phyloP scores from a whole-genome alignment of 1,284 basidiomycete genomes.

The Inonotus obliquus region DNA sequence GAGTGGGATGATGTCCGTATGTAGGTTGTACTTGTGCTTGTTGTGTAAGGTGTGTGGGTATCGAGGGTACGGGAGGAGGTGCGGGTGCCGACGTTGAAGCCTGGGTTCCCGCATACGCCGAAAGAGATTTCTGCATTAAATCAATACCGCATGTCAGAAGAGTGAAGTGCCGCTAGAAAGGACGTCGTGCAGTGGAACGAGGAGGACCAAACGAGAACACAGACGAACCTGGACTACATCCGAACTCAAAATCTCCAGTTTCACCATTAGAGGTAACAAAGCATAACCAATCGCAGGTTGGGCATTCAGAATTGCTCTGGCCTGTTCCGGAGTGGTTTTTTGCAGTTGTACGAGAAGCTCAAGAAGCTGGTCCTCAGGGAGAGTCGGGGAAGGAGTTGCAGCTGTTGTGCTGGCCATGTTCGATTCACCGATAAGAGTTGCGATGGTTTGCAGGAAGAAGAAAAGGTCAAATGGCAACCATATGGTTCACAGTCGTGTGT shows the following conservation, averaged over 20 bases:
- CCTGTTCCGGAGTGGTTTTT: slow-evolving; percentile 71
- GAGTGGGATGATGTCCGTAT: slow-evolving; percentile 6
- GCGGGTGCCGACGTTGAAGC: background rate
- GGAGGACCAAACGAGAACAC: background rate
- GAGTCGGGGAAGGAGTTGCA: background rate
- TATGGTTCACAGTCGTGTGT: too few relatives aligned
- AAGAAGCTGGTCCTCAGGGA: slow-evolving; percentile 54
- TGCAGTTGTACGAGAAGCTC: slow-evolving; percentile 66
- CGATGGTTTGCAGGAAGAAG: too few relatives aligned
- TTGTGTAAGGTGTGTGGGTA: slow-evolving; percentile 3
- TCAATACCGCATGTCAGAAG: background rate
- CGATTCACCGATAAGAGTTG: background rate
- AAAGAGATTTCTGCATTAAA: background rate
- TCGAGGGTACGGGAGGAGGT: background rate
- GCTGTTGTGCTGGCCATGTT: background rate
- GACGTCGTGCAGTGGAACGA: background rate
- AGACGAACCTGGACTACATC: slow-evolving; percentile 62
- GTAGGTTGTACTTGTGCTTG: slow-evolving; percentile 2
- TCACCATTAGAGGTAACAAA: slow-evolving; percentile 68
- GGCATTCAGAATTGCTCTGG: slow-evolving; percentile 58
- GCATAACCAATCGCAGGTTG: slow-evolving; percentile 74
- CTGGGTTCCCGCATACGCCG: background rate
- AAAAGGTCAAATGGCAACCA: too few relatives aligned
- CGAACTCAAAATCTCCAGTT: slow-evolving; percentile 65
- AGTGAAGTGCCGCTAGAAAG: background rate